Evolutionary conservation across 2,329 filamentous ascomycete species (phyloP).

Genomic region (Monosporascus sp.): DNA sequence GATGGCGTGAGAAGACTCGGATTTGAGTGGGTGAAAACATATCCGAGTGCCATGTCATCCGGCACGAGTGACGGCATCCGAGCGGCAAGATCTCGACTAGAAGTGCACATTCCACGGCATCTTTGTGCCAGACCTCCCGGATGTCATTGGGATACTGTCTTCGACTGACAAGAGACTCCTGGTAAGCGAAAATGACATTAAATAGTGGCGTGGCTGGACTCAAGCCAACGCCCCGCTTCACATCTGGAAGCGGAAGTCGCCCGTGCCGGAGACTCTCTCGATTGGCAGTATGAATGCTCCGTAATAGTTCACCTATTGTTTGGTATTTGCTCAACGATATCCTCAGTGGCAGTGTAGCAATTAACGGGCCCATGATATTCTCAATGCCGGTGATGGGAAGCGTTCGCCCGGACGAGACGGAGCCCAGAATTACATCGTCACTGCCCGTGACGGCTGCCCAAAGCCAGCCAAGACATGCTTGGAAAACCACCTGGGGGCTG

Average conservation of each 20-base stretch:
- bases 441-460: slow-evolving; percentile 60
- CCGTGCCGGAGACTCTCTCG: slow-evolving; percentile 60
- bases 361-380: slow-evolving; percentile 71
- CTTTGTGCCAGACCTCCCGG: slow-evolving; percentile 53
- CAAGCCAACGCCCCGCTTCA: slow-evolving; percentile 56
- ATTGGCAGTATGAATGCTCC: slow-evolving; percentile 59
- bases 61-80: slow-evolving; percentile 34
- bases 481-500: slow-evolving; percentile 68
- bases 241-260: slow-evolving; percentile 60
- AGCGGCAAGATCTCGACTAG: slow-evolving; percentile 71
- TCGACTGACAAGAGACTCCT: slow-evolving; percentile 58
- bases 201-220: slow-evolving; percentile 58
- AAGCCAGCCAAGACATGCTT: slow-evolving; percentile 63
- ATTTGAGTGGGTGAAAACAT: slow-evolving; percentile 51
- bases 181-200: slow-evolving; percentile 78
- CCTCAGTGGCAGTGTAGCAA: slow-evolving; percentile 70
- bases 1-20: slow-evolving; percentile 52
- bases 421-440: slow-evolving; percentile 67
- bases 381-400: slow-evolving; percentile 67
- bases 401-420: slow-evolving; percentile 76
- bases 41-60: slow-evolving; percentile 43
- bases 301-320: slow-evolving; percentile 56
- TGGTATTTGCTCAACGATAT: slow-evolving; percentile 48
- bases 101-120: slow-evolving; percentile 71
- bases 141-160: slow-evolving; percentile 31